A percentile compares a stretch with the other conserved stretches of the same genome.
These are phyloP conservation scores for Oenanthe sinensis DNA, from an alignment of 129 eudicot species.

Conservation along the genomic window DNA sequence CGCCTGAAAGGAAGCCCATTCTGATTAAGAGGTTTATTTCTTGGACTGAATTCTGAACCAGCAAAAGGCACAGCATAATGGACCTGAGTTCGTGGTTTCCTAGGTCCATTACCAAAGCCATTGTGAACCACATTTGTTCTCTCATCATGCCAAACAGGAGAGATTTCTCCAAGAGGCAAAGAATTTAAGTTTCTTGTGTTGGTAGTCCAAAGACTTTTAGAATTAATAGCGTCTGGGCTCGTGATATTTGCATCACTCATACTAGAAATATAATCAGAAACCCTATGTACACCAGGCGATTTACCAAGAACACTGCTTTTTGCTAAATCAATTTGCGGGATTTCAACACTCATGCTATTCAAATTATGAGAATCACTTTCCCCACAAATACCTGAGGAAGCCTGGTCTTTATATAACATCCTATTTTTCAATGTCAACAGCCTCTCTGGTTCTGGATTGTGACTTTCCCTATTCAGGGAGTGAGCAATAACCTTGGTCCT, in stretches of 20 bases:
- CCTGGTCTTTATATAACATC: conserved; percentile 8
- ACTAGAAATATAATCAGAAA: conserved; percentile 22
- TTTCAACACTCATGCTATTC: conserved; percentile 19
- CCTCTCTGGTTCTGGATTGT: conserved; percentile 2
- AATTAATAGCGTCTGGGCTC: not conserved
- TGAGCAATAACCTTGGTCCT: not conserved
- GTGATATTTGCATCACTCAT: not conserved
- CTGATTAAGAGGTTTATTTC: conserved; percentile 36
- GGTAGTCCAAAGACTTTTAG: not conserved
- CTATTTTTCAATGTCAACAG: conserved; percentile 1
- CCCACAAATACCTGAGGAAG: conserved; percentile 10
- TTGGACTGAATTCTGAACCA: conserved; percentile 36
- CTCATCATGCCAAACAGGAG: conserved; percentile 2
- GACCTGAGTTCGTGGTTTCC: conserved; percentile 86
- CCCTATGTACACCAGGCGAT: conserved; percentile 20
- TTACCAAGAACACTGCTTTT: conserved; percentile 30
- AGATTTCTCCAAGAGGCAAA: conserved; percentile 6
- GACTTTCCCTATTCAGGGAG: not conserved
- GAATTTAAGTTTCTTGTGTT: not conserved
- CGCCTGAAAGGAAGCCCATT: conserved; percentile 53
- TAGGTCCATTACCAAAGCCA: conserved; percentile 71
- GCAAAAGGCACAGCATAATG: conserved; percentile 59
- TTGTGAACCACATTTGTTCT: not conserved
- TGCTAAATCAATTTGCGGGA: conserved; percentile 39
- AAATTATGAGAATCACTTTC: conserved; percentile 21